Base-by-base conservation (phyloP, 176 grass and related monocot genomes). In the Thinopyrum elongatum region DNA sequence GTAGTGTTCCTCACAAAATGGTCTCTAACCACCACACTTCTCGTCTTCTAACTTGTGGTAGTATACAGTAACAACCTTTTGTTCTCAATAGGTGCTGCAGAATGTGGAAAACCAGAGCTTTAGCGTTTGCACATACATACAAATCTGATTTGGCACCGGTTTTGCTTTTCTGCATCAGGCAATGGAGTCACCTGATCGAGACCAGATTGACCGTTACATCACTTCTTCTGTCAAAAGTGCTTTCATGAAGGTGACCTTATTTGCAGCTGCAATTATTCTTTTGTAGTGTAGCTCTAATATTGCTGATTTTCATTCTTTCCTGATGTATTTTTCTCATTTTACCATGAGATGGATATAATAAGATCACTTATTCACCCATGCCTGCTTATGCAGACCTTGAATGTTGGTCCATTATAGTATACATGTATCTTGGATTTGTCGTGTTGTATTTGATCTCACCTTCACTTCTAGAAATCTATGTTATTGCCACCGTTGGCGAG, bases 131-230 rank as follows among this genome's bases (percentile, higher is more conserved):
- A 82, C 17, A 47, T 78, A 21, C 44, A 5, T 69, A 89, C 55
- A 87, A 29, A 68, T 68, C 23, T 83, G 17, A 87, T 85, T 74
- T 84, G 5, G 12, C 31, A 25, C 8, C 35, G 21, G 26, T 58
- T 80, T 80, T 85, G n/a, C 73, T 84, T 87, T 87, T 90, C 70
- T 83, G 70, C 80, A 77, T 76, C 80, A 99, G 90, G 90, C 85
- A 62, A 33, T 55, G 64, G 92, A 96, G 73, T 89, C 90, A 36
- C 82, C 94, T 55, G 91, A 94, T 73, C 85, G 88, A 61, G 94
- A 96, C 68, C 97, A 99, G 87, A 94, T 99, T 76, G 94, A 96
- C 72, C 90, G 80, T 74, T 99, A 96, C 82, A 96, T 99, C 65
- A 92, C 79, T 76, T 96, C 90, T 90, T 96, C 97, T 67, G 87